Base-by-base conservation (phyloP, 192 early-diverging fungal species). In the Coemansia nantahalensis region DNA sequence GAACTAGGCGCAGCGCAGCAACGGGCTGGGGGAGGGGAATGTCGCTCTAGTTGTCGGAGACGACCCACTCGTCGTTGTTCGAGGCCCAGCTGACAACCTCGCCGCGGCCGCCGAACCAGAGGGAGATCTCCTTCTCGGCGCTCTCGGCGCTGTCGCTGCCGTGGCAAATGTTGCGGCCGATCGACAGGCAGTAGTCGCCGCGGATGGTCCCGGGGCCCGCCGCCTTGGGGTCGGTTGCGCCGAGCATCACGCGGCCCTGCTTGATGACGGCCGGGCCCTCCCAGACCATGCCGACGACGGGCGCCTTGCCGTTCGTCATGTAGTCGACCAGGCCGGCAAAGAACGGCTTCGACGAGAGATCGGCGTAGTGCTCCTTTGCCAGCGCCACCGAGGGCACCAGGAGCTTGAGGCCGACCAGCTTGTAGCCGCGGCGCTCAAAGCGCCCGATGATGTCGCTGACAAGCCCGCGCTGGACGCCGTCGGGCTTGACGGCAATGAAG, bases 371-470 rank as follows among this genome's bases (percentile, higher is more conserved):
- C 71, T 88, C 75, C 77, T 92, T 86, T 68, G 87, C 89, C 39
- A 89, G 69, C 7, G 53, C 64, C 45, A 65, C 67, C 58, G 72
- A 68, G 10, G 88, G 87, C 53, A 69, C 80, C 51, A 85, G 45
- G 39, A 86, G 78, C 82, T 92, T 90, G 50, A 94, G 80, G 32
- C 80, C 92, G 35, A 92, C 83, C 17, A 94, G 84, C 79, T 94
- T 93, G 85, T 91, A 94, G 18, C 92, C 92, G 65, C 86, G 84
- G 47, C 77, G 78, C 80, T 95, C 90, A 72, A 93, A 95, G 26
- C 93, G 86, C 31, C 58, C 56, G 60, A 94, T 89, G 47, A 96
- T 80, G 65, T 94, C 87, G 65, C 86, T 85, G 48, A 94, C 83
- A 35, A 96, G 83, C 33, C 85, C 86, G 43, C 94, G 85, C 78